These are phyloP conservation scores for Dentipellis sp. DNA, from an alignment of 768 basidiomycete species.

Conservation along the genomic window DNA sequence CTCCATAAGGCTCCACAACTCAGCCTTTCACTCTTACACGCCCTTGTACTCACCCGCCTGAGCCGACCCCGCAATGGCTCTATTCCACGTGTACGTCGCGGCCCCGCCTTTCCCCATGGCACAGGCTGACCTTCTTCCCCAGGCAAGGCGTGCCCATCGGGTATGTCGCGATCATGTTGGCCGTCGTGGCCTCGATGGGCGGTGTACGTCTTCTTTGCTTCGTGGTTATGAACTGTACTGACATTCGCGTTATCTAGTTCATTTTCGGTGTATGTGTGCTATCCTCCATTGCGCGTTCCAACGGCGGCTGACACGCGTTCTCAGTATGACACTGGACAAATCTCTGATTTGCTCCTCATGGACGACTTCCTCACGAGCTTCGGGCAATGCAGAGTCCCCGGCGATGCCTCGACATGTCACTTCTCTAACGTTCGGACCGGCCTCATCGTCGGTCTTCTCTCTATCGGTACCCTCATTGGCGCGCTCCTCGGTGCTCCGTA, in stretches of 20 bases:
- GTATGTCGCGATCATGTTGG: slow-evolving; percentile 52
- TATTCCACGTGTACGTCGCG: slow-evolving; percentile 21
- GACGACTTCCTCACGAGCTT: slow-evolving; percentile 58
- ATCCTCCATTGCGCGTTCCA: not conserved
- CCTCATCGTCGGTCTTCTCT: slow-evolving; percentile 62
- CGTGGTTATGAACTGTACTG: not conserved
- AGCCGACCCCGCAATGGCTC: slow-evolving; percentile 14
- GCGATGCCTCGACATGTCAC: slow-evolving; percentile 32
- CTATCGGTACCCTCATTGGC: slow-evolving; percentile 60
- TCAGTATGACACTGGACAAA: slow-evolving; percentile 67
- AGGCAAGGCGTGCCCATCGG: slow-evolving; percentile 58
- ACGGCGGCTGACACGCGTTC: not conserved
- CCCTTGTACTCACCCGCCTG: not conserved
- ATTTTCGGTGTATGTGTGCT: slow-evolving; percentile 18
- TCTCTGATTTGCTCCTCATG: slow-evolving; percentile 71
- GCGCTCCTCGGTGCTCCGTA: slow-evolving; percentile 53
- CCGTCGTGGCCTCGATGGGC: slow-evolving; percentile 62
- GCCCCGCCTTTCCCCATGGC: not conserved
- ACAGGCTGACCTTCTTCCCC: slow-evolving; percentile 1
- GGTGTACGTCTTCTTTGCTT: slow-evolving; percentile 24
- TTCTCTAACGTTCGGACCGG: slow-evolving; percentile 52
- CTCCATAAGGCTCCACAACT: not conserved
- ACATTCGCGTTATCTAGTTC: slow-evolving; percentile 6
- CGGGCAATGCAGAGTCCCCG: slow-evolving; percentile 35
- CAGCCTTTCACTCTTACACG: not conserved